Base-by-base conservation (phyloP, 345 rosid species). In the Cardamine chenopodiifolia region DNA sequence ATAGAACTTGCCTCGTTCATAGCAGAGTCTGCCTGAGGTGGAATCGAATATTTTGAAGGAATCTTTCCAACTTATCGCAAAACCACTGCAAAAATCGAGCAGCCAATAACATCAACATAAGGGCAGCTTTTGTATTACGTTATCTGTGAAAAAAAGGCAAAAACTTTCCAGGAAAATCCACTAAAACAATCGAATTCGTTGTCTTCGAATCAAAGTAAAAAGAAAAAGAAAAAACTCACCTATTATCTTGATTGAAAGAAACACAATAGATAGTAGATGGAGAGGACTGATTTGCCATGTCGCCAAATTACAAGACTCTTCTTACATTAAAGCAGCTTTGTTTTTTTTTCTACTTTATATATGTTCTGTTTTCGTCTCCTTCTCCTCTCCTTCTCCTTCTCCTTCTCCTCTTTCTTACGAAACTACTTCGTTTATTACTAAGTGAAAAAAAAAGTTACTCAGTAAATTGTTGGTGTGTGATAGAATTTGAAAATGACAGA, bases 221-320 rank as follows among this genome's bases (percentile, higher is more conserved):
- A 0, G 48, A 12, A 4, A 20, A 1, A 12, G 2, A 8, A 17
- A 4, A 34, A 5, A 18, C 9, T 45, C 56, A 88, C 98, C 85
- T 89, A 75, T 80, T 86, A 80, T 93, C 94, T 79, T 91, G 98
- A 80, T 91, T 89, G 85, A 93, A 93, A 59, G 98, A 89, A 80
- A 86, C 97, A 65, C 83, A 83, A 61, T 85, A 79, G 61, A 93
- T 70, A 0, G 96, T 82, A 74, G 79, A 76, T 35, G 88, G 68
- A 26, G 88, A 82, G 73, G 90, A 82, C 53, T 78, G 96, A 74
- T 75, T 75, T 48, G 90, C 77, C 98, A 90, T 90, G 68, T 48
- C 18, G 26, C 62, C 39, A 75, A 62, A 39, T 60, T 50, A 4
- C n/a, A 48, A 66, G 31, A 23, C 26, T 14, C 66, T 65, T 39